Evolutionary conservation across 2,329 filamentous ascomycete genomes (phyloP), one percentile per base, ranked within the genome.

Genomic region (Aspergillus texensis): DNA sequence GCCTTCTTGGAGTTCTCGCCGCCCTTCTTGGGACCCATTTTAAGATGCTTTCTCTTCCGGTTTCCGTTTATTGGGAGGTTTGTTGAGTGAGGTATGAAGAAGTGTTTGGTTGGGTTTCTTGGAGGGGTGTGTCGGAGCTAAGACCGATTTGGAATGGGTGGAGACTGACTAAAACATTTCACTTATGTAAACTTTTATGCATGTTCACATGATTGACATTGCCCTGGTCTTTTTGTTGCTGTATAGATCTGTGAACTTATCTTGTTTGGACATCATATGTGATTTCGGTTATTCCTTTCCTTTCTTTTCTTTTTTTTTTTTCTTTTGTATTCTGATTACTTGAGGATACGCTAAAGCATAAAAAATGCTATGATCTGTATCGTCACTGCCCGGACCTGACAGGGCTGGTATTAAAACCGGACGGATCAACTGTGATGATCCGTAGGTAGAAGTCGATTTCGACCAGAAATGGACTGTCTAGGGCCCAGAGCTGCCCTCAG

Each of bases 1-100:
- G 82, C 93, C 83, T 98, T 98, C 82, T 97, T 98, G 78, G 85
- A 90, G 81, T 91, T 93, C 67, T 96, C 93, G 60, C 82, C 80
- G 64, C 70, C 78, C 74, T 84, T 86, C 79, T 91, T 94, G 80
- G 91, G 92, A 71, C 84, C 89, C 91, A 94, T 94, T 68, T 82
- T 64, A 14, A 16, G 21, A 11, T 34, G 28, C 24, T 11, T 45
- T 53, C 26, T 12, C 30, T 48, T 16, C 34, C 2, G 4, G 9
- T 52, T 52, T 14, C 9, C 19, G 16, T 4, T 32, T 16, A 34
- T 16, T 21, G 45, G 56, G 21, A 12, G 30, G 19, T 48, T 48
- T 56, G 30, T 46, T 36, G 50, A 28, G 19, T 21, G n/a, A 24
- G n/a, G 26, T 32, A 34, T 55, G 32, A 55, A 26, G 28, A 32